Evolutionary conservation across 305 asterid genomes (phyloP).

Genomic region (Fraxinus baroniana): DNA sequence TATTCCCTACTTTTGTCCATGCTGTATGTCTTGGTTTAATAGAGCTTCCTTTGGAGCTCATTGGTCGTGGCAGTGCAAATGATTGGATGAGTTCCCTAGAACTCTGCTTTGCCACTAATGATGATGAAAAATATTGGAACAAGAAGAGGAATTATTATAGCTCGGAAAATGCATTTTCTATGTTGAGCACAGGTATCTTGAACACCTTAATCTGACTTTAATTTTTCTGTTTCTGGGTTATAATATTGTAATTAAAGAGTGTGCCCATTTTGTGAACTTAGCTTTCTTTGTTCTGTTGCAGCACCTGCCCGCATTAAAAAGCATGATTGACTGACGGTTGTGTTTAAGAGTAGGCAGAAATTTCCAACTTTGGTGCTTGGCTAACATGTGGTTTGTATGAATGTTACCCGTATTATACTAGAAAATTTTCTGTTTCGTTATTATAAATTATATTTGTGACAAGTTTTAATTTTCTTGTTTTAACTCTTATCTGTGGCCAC

Average conservation of each 20-base stretch:
- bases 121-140: constrained; percentile 38
- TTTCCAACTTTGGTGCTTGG: constrained; percentile 17
- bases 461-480: background rate
- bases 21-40: constrained; percentile 47
- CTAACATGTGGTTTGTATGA: constrained; percentile 22
- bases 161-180: constrained; percentile 17
- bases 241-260: background rate
- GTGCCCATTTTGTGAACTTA: background rate
- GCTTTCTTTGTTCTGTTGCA: constrained; percentile 28
- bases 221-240: background rate
- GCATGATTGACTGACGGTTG: constrained; percentile 10
- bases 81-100: constrained; percentile 43
- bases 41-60: constrained; percentile 49
- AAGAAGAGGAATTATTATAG: background rate
- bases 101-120: constrained; percentile 42
- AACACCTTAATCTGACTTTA: background rate
- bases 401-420: constrained; percentile 8
- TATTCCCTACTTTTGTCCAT: constrained; percentile 23
- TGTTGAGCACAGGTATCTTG: constrained; percentile 30
- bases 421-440: constrained; percentile 3
- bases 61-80: constrained; percentile 37
- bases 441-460: background rate
- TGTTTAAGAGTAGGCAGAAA: background rate
- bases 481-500: background rate
- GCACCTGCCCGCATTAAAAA: constrained; percentile 21